These are phyloP conservation scores for Rubia peregrina DNA, from an alignment of 305 asterid species.

Conservation along the genomic window DNA sequence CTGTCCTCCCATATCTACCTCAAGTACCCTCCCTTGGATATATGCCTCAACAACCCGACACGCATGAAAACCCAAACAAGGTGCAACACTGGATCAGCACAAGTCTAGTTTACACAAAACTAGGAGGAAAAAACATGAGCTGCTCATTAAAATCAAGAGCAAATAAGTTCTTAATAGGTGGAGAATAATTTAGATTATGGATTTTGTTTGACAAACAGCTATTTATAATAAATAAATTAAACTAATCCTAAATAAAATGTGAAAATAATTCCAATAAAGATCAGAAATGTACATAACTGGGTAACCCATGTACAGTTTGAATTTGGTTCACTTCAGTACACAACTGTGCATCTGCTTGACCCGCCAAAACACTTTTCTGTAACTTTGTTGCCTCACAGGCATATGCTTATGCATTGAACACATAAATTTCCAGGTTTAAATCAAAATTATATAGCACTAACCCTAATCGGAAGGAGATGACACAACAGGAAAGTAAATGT, in stretches of 20 bases:
- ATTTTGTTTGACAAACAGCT: background rate
- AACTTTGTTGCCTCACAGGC: background rate
- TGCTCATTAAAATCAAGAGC: background rate
- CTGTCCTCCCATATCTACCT: background rate
- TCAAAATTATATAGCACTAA: background rate
- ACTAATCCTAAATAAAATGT: too few species aligned
- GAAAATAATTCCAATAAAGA: too few species aligned
- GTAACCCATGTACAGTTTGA: too few species aligned
- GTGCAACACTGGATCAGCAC: background rate
- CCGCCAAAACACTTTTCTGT: background rate
- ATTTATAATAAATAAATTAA: too few species aligned
- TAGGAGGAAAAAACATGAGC: background rate
- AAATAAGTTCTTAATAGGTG: background rate
- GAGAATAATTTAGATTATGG: background rate
- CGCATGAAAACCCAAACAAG: background rate
- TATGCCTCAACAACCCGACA: background rate
- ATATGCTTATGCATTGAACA: constrained; percentile 1
- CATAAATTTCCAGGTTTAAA: background rate
- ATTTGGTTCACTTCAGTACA: background rate
- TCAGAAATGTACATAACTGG: too few species aligned
- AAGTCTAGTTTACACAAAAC: background rate
- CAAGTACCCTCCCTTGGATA: constrained; percentile 4
- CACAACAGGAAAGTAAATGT: background rate
- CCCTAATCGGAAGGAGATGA: background rate
- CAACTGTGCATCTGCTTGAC: background rate